Evolutionary conservation across 768 basidiomycete species (phyloP), one percentile per base, ranked within the genome.

Genomic region (Tulasnella sp.): DNA sequence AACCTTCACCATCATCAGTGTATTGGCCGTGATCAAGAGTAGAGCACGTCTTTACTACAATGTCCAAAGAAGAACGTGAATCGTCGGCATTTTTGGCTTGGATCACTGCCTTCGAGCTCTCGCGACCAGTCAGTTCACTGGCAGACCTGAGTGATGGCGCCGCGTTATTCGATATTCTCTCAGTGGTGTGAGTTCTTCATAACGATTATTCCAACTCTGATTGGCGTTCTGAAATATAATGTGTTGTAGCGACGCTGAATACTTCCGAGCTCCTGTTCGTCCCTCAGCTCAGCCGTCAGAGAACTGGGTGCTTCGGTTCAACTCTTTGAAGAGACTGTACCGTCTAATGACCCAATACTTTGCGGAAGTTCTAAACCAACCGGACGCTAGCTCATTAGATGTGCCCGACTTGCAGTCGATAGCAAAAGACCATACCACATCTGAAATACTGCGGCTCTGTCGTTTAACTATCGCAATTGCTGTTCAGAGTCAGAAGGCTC

Each of bases 261-360:
- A 87, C 67, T 92, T 92, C 61, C 75, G 77, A 39, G 75, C 74
- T 47, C 66, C 78, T 3, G 67, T 70, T 16, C 75, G 81, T 9
- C 67, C 75, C 4, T 69, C 78, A 0, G 65, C 73, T 15, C 78
- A 84, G 48, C 72, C 72, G 2, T 77, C 82, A 9, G 87, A 89
- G 60, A 91, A 87, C 65, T 93, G 89, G 89, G 85, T 90, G 51
- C 66, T 90, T 28, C 78, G 88, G 10, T 88, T 90, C 65, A 81
- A 74, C 64, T 66, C 81, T 7, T 74, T 92, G 55, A 92, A 92
- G 61, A 77, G 83, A 20, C 72, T 91, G 45, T 91, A 88, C 65
- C 75, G 89, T 39, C 76, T 90, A 33, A 82, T 91, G 70, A 87
- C 84, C 1, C 85, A 88, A 61, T 93, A 90, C 64, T 84, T 83